A percentile compares a stretch with the other conserved stretches of the same genome.
These are phyloP conservation scores for Lodderomyces theae DNA, from an alignment of 1,139 yeast species.

Conservation along the genomic window DNA sequence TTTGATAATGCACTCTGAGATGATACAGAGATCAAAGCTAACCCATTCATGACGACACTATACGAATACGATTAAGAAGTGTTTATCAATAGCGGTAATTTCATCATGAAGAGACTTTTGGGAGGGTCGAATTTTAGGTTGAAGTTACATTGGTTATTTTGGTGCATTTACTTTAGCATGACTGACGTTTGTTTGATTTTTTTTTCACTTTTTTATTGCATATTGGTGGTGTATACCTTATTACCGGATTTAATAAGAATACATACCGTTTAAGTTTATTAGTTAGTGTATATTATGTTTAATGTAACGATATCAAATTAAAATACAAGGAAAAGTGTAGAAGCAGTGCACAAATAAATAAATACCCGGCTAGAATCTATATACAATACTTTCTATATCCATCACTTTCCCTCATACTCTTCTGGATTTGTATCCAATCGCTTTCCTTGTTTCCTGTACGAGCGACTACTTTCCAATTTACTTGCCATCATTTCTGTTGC, in stretches of 20 bases:
- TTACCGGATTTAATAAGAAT: conserved; percentile 5
- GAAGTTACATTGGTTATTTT: neutral
- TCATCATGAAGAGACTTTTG: neutral
- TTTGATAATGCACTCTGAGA: neutral
- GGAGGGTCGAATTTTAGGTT: neutral
- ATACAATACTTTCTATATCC: neutral
- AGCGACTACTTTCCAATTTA: conserved; percentile 32
- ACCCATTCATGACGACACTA: neutral
- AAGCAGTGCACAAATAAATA: neutral
- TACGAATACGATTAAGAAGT: neutral
- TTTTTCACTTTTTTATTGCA: neutral
- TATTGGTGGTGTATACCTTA: neutral
- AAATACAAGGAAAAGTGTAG: neutral
- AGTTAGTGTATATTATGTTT: too few species aligned
- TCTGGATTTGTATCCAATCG: conserved; percentile 22
- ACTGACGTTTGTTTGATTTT: too few species aligned
- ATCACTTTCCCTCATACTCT: conserved; percentile 22
- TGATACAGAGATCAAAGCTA: neutral
- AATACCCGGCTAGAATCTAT: neutral
- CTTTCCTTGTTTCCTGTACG: conserved; percentile 34
- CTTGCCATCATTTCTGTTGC: conserved; percentile 27
- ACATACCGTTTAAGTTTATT: neutral
- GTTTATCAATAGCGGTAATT: neutral
- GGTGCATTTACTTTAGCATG: neutral
- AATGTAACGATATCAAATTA: conserved; percentile 2